Base-by-base conservation (phyloP, 306 rosid genomes). In the Gastrolobium bilobum region DNA sequence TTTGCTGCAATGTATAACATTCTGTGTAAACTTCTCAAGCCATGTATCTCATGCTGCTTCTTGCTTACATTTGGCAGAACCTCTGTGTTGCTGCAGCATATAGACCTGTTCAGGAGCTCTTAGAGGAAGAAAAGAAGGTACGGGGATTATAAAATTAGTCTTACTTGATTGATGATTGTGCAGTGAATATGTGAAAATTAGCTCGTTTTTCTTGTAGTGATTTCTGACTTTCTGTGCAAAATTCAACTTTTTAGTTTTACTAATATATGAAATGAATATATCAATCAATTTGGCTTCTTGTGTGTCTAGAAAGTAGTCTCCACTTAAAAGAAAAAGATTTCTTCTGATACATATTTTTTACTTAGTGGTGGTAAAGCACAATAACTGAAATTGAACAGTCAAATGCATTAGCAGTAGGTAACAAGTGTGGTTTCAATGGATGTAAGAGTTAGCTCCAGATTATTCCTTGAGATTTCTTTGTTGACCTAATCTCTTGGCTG, bases 11-110 rank as follows among this genome's bases (percentile, higher is more conserved):
- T 44, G 46, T 63, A n/a, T 72, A 50, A 54, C 52, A 59, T 68
- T 78, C 47, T 14, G 29, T 7, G 34, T 73, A 61, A 73, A 47
- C 6, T 3, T 37, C 52, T n/a, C 29, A 5, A 62, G 77, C 39
- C 63, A 59, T 74, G 71, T 61, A 14, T 77, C 47, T 65, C 2
- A 73, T 71, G 53, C 48, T 76, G 10, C 82, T 11, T 15, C 13
- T 8, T 74, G 47, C 59, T 71, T 82, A 33, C 64, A 66, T 87
- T 82, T 76, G 60, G 78, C 83, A 94, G 99, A 95, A 95, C 88
- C 97, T 95, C 14, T 95, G 99, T 78, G 83, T 95, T 76, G 96
- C 99, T 69, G 96, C 99, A 5, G 97, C 99, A 7, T 95, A 95
- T 85, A 87, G 91, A 74, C 99, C 99, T 67, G 99, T 95, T 42